phyloP scores from a whole-genome alignment of 192 early-diverging fungal genomes.

The Allomyces arbusculus region DNA sequence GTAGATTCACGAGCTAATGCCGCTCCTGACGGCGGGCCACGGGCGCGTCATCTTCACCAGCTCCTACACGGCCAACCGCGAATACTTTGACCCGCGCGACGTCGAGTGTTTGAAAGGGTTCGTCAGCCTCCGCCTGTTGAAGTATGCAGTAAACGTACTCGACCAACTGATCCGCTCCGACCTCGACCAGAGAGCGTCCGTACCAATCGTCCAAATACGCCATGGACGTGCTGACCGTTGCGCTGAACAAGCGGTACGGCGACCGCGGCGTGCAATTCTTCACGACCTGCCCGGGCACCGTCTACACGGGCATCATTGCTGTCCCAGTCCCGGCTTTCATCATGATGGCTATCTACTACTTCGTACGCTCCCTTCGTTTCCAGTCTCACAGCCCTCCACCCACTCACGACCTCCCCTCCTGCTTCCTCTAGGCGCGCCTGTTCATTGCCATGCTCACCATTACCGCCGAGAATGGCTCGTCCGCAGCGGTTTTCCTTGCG shows the following conservation, averaged over 20 bases:
- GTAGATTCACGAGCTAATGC: not conserved
- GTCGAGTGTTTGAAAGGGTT: not conserved
- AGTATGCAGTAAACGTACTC: too few species aligned
- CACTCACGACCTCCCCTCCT: not conserved
- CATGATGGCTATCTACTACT: not conserved
- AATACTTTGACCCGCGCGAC: not conserved
- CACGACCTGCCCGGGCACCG: not conserved
- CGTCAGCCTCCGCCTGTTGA: not conserved
- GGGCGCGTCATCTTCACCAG: not conserved
- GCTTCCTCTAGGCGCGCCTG: not conserved
- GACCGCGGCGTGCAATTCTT: not conserved
- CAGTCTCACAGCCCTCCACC: not conserved
- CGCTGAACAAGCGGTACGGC: not conserved
- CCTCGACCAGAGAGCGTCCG: not conserved
- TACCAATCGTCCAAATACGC: not conserved
- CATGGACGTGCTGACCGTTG: not conserved
- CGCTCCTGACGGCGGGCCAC: not conserved
- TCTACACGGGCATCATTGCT: not conserved
- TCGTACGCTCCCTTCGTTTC: not conserved
- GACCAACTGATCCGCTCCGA: not conserved
- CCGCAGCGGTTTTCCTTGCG: not conserved
- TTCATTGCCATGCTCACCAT: not conserved
- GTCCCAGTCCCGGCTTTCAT: not conserved
- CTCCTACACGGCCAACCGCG: not conserved
- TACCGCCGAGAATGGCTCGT: not conserved